Evolutionary conservation across 2,329 filamentous ascomycete genomes (phyloP), one percentile per base, ranked within the genome.

Genomic region (Neodidymelliopsis sp.): DNA sequence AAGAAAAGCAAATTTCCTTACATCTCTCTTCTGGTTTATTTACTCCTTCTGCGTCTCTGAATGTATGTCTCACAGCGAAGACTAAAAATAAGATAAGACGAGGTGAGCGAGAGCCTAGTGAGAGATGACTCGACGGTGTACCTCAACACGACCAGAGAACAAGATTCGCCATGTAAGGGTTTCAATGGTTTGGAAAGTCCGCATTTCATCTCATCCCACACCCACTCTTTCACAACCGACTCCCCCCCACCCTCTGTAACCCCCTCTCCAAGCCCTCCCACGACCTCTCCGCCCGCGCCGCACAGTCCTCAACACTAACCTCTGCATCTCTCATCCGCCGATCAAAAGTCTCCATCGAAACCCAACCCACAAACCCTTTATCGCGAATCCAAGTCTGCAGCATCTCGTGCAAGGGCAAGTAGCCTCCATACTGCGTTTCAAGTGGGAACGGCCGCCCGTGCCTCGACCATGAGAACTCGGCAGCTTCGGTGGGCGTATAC

Each of bases 291-390:
- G 40, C 53, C 33, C 48, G 45, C 30, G 12, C 8, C 13, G 31
- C 49, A 27, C 27, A 42, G 25, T 47, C 22, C 24, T 45, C 50
- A 11, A 39, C 8, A 15, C 34, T 39, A 24, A 44, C 35, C 9
- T 3, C 22, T 12, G 23, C 36, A 5, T 37, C 47, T n/a, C 43
- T 19, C 51, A 48, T 54, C 15, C 46, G 13, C 11, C 54, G 16
- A 47, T 54, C 51, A 44, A 54, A 54, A 2, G 37, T 54, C 47
- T 57, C 54, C 11, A 54, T 25, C n/a, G 49, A 54, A 12, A 54
- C 28, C 50, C 54, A 57, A 9, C 54, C 45, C 6, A 29, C 19
- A 35, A 48, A 57, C 12, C 50, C 42, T 24, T 24, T 38, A 2
- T 54, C 46, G 22, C 41, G 4, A 3, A 57, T n/a, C 33, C 22